Evolutionary conservation across 2,329 filamentous ascomycete species (phyloP).

Genomic region (Mycosphaerella sp.): DNA sequence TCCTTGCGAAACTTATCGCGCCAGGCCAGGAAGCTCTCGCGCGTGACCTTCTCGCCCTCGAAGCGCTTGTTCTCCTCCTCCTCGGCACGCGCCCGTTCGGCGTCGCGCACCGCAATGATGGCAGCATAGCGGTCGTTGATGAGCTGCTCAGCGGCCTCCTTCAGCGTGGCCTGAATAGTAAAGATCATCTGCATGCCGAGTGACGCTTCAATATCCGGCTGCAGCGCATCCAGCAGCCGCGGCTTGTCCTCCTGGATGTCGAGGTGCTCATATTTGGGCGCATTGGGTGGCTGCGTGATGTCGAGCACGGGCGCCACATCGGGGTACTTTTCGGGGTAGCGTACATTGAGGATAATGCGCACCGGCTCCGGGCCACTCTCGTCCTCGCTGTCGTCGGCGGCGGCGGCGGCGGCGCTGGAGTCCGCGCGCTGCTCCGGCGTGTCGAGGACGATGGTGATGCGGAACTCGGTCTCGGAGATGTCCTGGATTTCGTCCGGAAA

Average conservation of each 20-base stretch:
- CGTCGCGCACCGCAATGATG: slow-evolving; percentile 49
- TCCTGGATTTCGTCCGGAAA: slow-evolving; percentile 98
- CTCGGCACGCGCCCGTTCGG: slow-evolving; percentile 59
- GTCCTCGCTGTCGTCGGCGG: slow-evolving; percentile 50
- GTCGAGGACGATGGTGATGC: slow-evolving; percentile 80
- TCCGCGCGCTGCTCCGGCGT: slow-evolving; percentile 5
- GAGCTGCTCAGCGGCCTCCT: slow-evolving; percentile 83
- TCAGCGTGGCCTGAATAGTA: slow-evolving; percentile 77
- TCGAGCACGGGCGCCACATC: slow-evolving; percentile 80
- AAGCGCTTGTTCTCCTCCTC: slow-evolving; percentile 96
- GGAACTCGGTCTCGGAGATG: slow-evolving; percentile 82
- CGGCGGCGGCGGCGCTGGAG: not conserved
- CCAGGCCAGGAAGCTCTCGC: slow-evolving; percentile 80
- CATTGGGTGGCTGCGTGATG: slow-evolving; percentile 66
- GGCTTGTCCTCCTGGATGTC: slow-evolving; percentile 75
- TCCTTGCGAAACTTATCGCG: slow-evolving; percentile 69
- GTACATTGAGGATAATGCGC: slow-evolving; percentile 72
- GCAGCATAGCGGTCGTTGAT: slow-evolving; percentile 66
- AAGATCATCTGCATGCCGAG: slow-evolving; percentile 98
- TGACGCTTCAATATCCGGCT: slow-evolving; percentile 79
- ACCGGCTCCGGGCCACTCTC: slow-evolving; percentile 43
- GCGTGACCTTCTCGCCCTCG: slow-evolving; percentile 81
- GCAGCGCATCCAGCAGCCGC: slow-evolving; percentile 62
- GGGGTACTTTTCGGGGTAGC: slow-evolving; percentile 85
- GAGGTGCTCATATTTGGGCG: slow-evolving; percentile 64